Evolutionary conservation across 768 basidiomycete genomes (phyloP).

Genomic region (Pisolithus sp.): DNA sequence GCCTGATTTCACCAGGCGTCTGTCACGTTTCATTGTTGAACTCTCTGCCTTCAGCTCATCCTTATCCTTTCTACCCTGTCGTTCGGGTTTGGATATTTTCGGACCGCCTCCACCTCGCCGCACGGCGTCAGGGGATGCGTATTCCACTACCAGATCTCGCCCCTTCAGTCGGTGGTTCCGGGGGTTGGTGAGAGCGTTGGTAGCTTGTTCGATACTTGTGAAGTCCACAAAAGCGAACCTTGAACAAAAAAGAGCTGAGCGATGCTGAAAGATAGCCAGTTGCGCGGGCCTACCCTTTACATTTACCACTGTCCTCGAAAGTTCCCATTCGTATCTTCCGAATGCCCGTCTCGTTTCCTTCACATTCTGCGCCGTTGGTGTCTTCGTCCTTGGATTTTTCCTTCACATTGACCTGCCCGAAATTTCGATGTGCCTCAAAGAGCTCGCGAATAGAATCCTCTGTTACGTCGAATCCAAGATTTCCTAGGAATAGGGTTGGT

Average conservation of each 20-base stretch:
- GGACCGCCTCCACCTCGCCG: conserved; percentile 60
- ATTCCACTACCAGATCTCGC: conserved; percentile 80
- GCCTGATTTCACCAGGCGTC: conserved; percentile 2
- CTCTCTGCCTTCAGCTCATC: not conserved
- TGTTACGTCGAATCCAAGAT: conserved; percentile 87
- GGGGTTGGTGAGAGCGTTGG: conserved; percentile 72
- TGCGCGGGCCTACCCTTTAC: conserved; percentile 76
- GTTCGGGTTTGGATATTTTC: conserved; percentile 18
- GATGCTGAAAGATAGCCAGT: not conserved
- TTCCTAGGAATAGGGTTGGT: conserved; percentile 87
- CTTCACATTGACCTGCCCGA: conserved; percentile 26
- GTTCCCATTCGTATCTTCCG: conserved; percentile 89
- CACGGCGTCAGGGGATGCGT: conserved; percentile 84
- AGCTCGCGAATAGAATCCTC: conserved; percentile 67
- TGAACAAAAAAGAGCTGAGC: not conserved
- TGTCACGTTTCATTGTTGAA: conserved; percentile 3
- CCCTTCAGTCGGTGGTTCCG: conserved; percentile 83
- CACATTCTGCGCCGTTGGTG: conserved; percentile 23
- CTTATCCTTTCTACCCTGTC: conserved; percentile 6
- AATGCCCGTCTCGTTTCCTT: conserved; percentile 45
- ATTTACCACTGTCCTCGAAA: conserved; percentile 90
- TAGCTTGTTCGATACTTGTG: conserved; percentile 69
- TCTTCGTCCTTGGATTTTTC: conserved; percentile 27
- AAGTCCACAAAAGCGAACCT: conserved; percentile 98
- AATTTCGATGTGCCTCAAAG: conserved; percentile 58